A percentile compares a stretch with the other conserved stretches of the same genome.
phyloP scores from a whole-genome alignment of 169 alveolate genomes.

The Ichthyophthirius multifiliis region DNA sequence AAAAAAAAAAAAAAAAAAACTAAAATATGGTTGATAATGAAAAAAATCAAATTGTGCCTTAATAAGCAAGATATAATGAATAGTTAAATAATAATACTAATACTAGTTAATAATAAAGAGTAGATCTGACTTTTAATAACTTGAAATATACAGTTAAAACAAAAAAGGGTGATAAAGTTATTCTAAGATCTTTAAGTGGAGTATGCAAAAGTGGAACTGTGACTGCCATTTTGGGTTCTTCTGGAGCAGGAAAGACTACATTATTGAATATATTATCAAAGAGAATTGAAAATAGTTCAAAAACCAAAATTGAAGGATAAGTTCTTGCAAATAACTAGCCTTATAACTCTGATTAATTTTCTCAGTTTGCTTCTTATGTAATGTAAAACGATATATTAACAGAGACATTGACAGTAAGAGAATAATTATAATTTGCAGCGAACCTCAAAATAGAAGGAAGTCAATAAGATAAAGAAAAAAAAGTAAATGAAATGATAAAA shows the following conservation, averaged over 20 bases:
- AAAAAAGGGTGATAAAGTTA: not conserved
- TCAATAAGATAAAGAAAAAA: not conserved
- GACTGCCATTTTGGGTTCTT: conserved; percentile 51
- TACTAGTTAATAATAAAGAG: not conserved
- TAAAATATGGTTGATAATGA: no score
- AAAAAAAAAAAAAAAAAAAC: no score
- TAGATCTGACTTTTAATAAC: not conserved
- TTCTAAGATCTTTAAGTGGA: not conserved
- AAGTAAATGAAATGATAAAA: conserved; percentile 10
- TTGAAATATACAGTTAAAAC: not conserved
- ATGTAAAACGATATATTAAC: conserved; percentile 39
- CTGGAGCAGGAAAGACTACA: conserved; percentile 79
- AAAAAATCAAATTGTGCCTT: no score
- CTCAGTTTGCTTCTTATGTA: conserved; percentile 38
- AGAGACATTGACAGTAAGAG: conserved; percentile 36
- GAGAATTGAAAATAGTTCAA: not conserved
- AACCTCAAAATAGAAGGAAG: conserved; percentile 1
- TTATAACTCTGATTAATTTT: conserved; percentile 5
- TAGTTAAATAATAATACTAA: conserved; percentile 19
- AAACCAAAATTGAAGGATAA: not conserved
- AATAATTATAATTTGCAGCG: conserved; percentile 30
- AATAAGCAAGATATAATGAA: no score
- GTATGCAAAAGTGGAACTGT: not conserved
- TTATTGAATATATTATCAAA: not conserved
- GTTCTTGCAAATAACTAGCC: not conserved